These are phyloP conservation scores for Globisporangium spiculum DNA, from an alignment of 352 stramenopile species.

Conservation along the genomic window DNA sequence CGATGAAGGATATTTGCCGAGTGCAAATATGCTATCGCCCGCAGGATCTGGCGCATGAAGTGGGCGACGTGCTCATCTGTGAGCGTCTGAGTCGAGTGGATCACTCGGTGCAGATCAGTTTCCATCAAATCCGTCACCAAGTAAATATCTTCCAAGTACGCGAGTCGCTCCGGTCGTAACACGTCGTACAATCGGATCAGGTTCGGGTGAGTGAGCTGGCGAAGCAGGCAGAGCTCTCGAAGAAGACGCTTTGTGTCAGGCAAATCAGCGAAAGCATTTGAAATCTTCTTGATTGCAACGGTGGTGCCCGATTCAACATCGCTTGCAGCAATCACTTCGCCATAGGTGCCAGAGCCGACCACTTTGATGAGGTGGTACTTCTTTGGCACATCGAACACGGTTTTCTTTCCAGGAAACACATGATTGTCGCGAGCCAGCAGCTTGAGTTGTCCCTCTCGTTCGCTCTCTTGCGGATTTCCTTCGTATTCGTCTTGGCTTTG, in stretches of 20 bases:
- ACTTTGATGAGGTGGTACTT: slow-evolving; percentile 84
- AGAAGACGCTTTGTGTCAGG: slow-evolving; percentile 92
- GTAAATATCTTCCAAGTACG: slow-evolving; percentile 96
- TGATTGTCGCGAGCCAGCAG: slow-evolving; percentile 59
- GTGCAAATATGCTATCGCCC: slow-evolving; percentile 96
- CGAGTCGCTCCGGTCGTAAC: slow-evolving; percentile 88
- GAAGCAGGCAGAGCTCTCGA: slow-evolving; percentile 90
- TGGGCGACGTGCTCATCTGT: slow-evolving; percentile 92
- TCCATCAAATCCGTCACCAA: slow-evolving; percentile 96
- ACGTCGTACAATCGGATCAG: slow-evolving; percentile 94
- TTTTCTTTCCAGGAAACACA: slow-evolving; percentile 60
- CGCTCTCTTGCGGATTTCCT: slow-evolving; percentile 18
- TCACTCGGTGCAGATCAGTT: slow-evolving; percentile 89
- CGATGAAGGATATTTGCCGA: slow-evolving; percentile 96
- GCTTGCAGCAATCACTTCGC: slow-evolving; percentile 79
- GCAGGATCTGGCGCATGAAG: slow-evolving; percentile 97
- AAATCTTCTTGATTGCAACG: slow-evolving; percentile 95
- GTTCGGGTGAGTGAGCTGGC: slow-evolving; percentile 87
- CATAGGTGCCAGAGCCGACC: slow-evolving; percentile 74
- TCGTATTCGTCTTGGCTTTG: slow-evolving; percentile 2
- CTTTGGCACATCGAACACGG: slow-evolving; percentile 71
- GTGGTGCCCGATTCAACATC: slow-evolving; percentile 78
- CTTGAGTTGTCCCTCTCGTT: slow-evolving; percentile 31
- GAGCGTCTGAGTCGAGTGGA: slow-evolving; percentile 89
- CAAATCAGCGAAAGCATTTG: slow-evolving; percentile 75